Base-by-base conservation (phyloP, 768 basidiomycete species). In the Rhizopogon sp. region DNA sequence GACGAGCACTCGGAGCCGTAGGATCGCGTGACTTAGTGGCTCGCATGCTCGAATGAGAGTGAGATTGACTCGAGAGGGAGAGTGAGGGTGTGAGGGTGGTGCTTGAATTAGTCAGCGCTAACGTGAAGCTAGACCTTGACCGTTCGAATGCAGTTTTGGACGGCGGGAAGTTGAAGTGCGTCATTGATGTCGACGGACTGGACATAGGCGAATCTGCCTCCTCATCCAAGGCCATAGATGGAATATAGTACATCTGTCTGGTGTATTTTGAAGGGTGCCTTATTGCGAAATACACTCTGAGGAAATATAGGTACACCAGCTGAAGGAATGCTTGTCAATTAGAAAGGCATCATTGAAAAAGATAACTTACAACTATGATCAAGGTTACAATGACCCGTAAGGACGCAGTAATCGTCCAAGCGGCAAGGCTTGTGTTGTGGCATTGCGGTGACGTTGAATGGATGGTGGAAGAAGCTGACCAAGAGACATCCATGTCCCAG, bases 401-500 rank as follows among this genome's bases (percentile, higher is more conserved):
- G 45, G 78, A 59, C 0, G 83, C 74, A 8, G 83, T 73, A 41
- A 71, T 70, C 20, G 85, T 63, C 87, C 86, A 90, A 7, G 71
- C 67, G 1, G 73, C 70, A 76, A 81, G 83, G 3, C 60, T 3
- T 29, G 45, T 50, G 0, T 59, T 39, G 22, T 40, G 53, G 46
- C 70, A 71, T 5, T 55, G 46, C 9, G 57, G 52, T 2, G 57
- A 35, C 10, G 14, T n/a, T 47, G 66, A 52, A 45, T 57, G 58
- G 43, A 64, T 75, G 52, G 55, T 54, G 51, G 55, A 61, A 45
- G 56, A 70, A 11, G 74, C 72, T 5, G 80, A 77, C 88, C 88
- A 90, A 9, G 84, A 70, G 42, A 83, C 73, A 62, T 90, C 88
- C 42, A 88, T 71, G 58, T 87, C 83, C 70, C 86, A 74, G 43